Evolutionary conservation across 768 basidiomycete genomes (phyloP).

Genomic region (Suillus cothurnatus): DNA sequence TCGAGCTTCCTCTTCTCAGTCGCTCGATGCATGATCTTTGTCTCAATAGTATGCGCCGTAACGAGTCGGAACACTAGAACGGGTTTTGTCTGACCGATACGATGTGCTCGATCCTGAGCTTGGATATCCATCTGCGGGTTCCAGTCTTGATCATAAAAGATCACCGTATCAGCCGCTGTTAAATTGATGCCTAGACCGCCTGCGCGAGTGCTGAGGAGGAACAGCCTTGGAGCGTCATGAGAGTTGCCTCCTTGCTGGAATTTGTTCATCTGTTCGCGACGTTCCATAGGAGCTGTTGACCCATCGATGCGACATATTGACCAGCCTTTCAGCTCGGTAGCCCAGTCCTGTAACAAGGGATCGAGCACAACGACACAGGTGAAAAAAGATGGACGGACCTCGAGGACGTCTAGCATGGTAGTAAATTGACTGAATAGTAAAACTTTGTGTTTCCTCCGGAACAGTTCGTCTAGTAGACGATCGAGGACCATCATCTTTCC

Average conservation of each 20-base stretch:
- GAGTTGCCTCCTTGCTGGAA: slow-evolving; percentile 77
- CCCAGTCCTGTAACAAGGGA: slow-evolving; percentile 69
- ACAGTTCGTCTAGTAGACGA: slow-evolving; percentile 80
- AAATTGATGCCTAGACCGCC: slow-evolving; percentile 97
- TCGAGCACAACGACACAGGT: slow-evolving; percentile 4
- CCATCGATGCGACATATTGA: slow-evolving; percentile 92
- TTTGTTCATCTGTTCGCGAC: slow-evolving; percentile 80
- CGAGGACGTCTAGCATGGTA: slow-evolving; percentile 93
- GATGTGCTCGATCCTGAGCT: slow-evolving; percentile 93
- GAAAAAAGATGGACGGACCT: slow-evolving; percentile 48
- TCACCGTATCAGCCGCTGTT: slow-evolving; percentile 58
- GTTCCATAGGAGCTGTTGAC: slow-evolving; percentile 72
- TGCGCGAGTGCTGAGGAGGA: slow-evolving; percentile 91
- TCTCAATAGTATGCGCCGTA: slow-evolving; percentile 88
- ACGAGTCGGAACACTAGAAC: slow-evolving; percentile 90
- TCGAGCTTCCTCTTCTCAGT: slow-evolving; percentile 88
- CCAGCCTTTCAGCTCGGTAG: slow-evolving; percentile 80
- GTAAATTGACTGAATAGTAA: slow-evolving; percentile 93
- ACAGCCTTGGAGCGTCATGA: slow-evolving; percentile 67
- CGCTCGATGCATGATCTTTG: slow-evolving; percentile 87
- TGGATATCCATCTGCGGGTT: slow-evolving; percentile 97
- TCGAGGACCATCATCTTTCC: slow-evolving; percentile 99
- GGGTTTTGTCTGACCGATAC: slow-evolving; percentile 92
- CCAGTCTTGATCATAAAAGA: slow-evolving; percentile 28
- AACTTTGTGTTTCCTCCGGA: slow-evolving; percentile 80